Percentiles rank a stretch among this genome's conserved stretches.
These are phyloP conservation scores for Fusarium hostae DNA, from an alignment of 2,329 filamentous ascomycete species.

Conservation along the genomic window DNA sequence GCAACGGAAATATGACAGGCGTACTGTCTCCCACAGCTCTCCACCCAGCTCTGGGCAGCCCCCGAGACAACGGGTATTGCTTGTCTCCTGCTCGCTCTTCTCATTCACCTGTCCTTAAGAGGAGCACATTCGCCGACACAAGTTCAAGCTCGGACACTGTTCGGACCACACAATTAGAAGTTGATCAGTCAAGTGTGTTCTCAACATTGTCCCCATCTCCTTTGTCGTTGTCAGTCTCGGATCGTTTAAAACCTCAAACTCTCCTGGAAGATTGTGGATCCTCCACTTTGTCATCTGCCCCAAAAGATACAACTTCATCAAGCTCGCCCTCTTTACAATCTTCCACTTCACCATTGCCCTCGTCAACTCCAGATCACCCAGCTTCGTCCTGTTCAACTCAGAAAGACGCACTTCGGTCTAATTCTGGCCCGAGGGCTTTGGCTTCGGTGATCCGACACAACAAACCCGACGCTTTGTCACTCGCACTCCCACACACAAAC, in stretches of 20 bases:
- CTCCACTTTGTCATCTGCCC: slow-evolving; percentile 30
- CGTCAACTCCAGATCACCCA: slow-evolving; percentile 9
- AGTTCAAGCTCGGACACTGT: background rate
- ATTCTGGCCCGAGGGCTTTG: slow-evolving; percentile 79
- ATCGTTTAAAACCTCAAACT: slow-evolving; percentile 32
- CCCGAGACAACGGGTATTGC: slow-evolving; percentile 32
- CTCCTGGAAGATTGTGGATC: slow-evolving; percentile 41
- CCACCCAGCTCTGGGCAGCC: slow-evolving; percentile 61
- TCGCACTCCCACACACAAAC: slow-evolving; percentile 52
- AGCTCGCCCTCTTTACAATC: slow-evolving; percentile 5
- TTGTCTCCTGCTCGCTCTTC: slow-evolving; percentile 33
- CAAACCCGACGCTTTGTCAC: slow-evolving; percentile 71
- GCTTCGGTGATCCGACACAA: slow-evolving; percentile 72
- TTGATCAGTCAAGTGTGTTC: slow-evolving; percentile 8
- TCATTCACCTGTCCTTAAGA: slow-evolving; percentile 32
- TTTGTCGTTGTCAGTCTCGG: slow-evolving; percentile 18
- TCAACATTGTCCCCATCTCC: slow-evolving; percentile 14
- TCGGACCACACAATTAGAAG: slow-evolving; percentile 8
- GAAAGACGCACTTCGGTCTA: slow-evolving; percentile 49
- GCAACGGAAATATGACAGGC: slow-evolving; percentile 44
- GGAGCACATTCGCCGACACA: slow-evolving; percentile 28
- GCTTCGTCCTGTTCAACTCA: slow-evolving; percentile 43
- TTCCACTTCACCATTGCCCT: slow-evolving; percentile 15
- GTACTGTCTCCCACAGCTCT: slow-evolving; percentile 58
- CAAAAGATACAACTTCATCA: slow-evolving; percentile 16